Base-by-base conservation (phyloP, 2,329 filamentous ascomycete genomes). In the Colletotrichum camelliae region DNA sequence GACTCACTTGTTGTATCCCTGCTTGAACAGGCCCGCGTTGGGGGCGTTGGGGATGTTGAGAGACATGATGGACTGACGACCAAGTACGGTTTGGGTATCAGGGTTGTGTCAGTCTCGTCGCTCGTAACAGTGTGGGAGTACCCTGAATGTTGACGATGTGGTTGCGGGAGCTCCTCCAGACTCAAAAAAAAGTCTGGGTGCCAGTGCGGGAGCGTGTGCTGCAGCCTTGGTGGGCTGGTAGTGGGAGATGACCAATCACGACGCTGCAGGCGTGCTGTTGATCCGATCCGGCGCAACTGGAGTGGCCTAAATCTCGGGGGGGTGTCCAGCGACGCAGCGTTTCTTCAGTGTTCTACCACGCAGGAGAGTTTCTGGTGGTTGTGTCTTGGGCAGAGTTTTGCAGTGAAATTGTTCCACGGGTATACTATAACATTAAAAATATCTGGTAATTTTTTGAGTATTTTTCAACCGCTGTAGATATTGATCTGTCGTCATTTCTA, bases 41-140 rank as follows among this genome's bases (percentile, higher is more conserved):
- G 97, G 97, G 81, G 97, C 96, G 86, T 93, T 95, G 79, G 97
- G 97, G 84, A 99, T 97, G 84, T 96, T 95, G 85, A 99, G 93
- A 87, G 97, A 99, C 97, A 99, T 98, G 81, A 79, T 83, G 82
- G 57, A 62, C 72, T 48, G 55, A 70, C 74, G 64, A 74, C 70
- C 70, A 65, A 29, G 31, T 60, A 29, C 64, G 70, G 70, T 76
- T 69, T n/a, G 37, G 29, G n/a, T 18, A 65, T 74, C 64, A 60
- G 64, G 33, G 57, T 37, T 39, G 7, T 48, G 60, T 52, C 64
- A 58, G 74, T 76, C 74, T 70, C 58, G 57, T 67, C 33, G 70
- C 31, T 73, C 64, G 66, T 55, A 76, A 76, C 48, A 62, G 73
- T 57, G 70, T 73, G 60, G 65, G n/a, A 68, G 33, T 68, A 58